Evolutionary conservation across 2,329 filamentous ascomycete genomes (phyloP).

Genomic region (Penicillium brasilianum): DNA sequence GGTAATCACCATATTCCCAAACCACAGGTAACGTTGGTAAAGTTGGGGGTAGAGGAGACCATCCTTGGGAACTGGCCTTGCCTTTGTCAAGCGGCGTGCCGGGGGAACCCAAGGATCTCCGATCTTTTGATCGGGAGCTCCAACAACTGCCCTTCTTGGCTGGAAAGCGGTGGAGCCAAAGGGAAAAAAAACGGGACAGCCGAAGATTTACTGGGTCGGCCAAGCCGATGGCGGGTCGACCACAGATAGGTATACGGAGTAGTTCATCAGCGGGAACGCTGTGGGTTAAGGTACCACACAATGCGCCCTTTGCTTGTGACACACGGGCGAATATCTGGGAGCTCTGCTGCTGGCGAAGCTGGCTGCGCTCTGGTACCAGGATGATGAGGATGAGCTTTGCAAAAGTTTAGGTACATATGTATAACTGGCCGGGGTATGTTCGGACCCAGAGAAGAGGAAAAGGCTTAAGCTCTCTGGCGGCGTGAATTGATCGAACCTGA

Average conservation of each 20-base stretch:
- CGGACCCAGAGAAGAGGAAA: not conserved
- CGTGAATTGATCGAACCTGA: not conserved
- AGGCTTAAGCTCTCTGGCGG: not conserved
- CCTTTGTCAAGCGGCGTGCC: constrained; percentile 1
- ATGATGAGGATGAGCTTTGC: not conserved
- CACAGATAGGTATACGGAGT: too few relatives aligned
- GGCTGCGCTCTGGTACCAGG: not conserved
- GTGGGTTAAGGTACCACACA: not conserved
- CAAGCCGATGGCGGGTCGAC: constrained; percentile 7
- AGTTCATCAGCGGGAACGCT: constrained; percentile 2
- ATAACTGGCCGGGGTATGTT: not conserved
- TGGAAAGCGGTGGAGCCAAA: not conserved
- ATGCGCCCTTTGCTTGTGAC: not conserved
- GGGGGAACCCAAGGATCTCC: constrained; percentile 7
- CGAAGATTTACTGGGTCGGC: constrained; percentile 5
- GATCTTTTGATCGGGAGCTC: constrained; percentile 8
- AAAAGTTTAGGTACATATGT: not conserved
- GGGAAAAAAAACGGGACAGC: not conserved
- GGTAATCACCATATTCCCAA: not conserved
- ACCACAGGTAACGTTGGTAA: too few relatives aligned
- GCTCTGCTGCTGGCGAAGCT: not conserved
- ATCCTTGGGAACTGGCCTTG: not conserved
- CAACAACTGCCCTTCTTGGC: constrained; percentile 7
- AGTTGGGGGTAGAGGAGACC: not conserved
- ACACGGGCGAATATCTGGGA: not conserved